These are phyloP conservation scores for Dactylellina sp. DNA, from an alignment of 2,329 filamentous ascomycete genomes.

Conservation along the genomic window DNA sequence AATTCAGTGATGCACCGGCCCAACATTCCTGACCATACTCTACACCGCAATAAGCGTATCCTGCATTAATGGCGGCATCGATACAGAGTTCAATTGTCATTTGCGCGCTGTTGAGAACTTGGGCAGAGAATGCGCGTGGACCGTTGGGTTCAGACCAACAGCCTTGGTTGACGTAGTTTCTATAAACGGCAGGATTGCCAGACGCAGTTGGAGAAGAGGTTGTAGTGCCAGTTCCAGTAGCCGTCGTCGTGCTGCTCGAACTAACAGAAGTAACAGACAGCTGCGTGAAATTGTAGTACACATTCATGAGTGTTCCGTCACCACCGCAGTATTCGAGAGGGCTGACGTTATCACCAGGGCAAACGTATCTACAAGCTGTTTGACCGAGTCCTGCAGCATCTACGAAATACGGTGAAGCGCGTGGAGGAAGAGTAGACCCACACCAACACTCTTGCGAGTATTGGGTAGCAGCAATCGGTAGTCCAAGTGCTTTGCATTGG, in stretches of 20 bases:
- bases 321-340: constrained; percentile 69
- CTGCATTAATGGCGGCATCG: constrained; percentile 53
- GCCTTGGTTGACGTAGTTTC: constrained; percentile 9
- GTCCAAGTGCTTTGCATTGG: constrained; percentile 63
- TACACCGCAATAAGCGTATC: constrained; percentile 61
- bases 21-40: constrained; percentile 60
- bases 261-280: constrained; percentile 63
- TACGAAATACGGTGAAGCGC: constrained; percentile 18
- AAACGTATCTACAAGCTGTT: constrained; percentile 58
- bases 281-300: constrained; percentile 17
- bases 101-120: background rate
- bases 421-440: constrained; percentile 66
- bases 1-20: constrained; percentile 59
- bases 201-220: constrained; percentile 31
- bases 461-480: constrained; percentile 67
- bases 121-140: background rate
- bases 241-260: constrained; percentile 43
- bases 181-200: constrained; percentile 17
- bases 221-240: constrained; percentile 17
- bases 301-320: constrained; percentile 63
- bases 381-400: constrained; percentile 63
- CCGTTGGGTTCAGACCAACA: constrained; percentile 9
- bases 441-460: constrained; percentile 68
- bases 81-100: constrained; percentile 56
- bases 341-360: constrained; percentile 64